Evolutionary conservation across 192 early-diverging fungal species (phyloP).

Genomic region (Podila verticillata): DNA sequence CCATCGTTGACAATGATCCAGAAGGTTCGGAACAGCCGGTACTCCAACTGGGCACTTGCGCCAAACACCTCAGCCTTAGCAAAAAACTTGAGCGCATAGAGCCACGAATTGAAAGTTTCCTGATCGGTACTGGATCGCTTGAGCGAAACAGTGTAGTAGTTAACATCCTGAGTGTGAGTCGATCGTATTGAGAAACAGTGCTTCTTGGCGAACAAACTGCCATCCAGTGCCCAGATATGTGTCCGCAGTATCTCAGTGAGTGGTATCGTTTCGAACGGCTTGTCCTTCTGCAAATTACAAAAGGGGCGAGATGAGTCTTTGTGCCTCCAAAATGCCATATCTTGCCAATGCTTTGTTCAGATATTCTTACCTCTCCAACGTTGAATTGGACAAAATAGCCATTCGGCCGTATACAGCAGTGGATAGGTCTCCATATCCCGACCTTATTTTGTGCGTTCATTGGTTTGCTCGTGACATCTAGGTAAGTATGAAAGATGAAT

Average conservation of each 20-base stretch:
- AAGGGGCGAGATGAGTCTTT: background rate
- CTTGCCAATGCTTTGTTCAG: background rate
- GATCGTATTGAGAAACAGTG: slow-evolving; percentile 45
- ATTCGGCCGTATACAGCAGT: slow-evolving; percentile 35
- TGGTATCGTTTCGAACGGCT: slow-evolving; percentile 47
- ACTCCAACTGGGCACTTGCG: slow-evolving; percentile 22
- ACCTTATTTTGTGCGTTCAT: slow-evolving; percentile 26
- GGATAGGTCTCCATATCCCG: slow-evolving; percentile 32
- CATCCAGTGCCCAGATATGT: slow-evolving; percentile 41
- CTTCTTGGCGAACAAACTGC: slow-evolving; percentile 38
- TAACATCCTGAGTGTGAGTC: slow-evolving; percentile 16
- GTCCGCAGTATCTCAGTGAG: slow-evolving; percentile 40
- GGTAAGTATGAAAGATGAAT: background rate
- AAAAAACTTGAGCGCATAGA: slow-evolving; percentile 43
- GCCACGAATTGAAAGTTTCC: slow-evolving; percentile 37
- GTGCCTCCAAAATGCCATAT: background rate
- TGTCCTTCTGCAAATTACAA: slow-evolving; percentile 14
- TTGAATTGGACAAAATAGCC: slow-evolving; percentile 42
- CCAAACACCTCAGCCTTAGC: slow-evolving; percentile 51
- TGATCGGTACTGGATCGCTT: slow-evolving; percentile 33
- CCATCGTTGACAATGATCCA: slow-evolving; percentile 43
- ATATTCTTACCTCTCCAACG: slow-evolving; percentile 20
- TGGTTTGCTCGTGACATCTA: slow-evolving; percentile 25
- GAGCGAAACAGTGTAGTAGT: slow-evolving; percentile 43
- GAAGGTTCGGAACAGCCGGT: slow-evolving; percentile 42